These are phyloP conservation scores for Dalbergia cultrata DNA, from an alignment of 306 rosid species.

Conservation along the genomic window DNA sequence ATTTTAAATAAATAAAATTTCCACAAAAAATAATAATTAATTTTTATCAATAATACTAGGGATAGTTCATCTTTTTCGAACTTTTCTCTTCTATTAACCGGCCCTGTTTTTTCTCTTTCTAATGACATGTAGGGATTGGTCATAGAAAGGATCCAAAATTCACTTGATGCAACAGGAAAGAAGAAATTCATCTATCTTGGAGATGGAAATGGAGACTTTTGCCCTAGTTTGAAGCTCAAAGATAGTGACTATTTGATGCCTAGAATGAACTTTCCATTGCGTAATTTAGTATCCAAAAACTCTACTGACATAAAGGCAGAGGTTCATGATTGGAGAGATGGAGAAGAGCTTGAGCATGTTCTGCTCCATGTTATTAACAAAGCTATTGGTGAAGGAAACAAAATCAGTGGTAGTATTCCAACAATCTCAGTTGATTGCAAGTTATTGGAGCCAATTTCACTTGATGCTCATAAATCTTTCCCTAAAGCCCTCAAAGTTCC, in stretches of 20 bases:
- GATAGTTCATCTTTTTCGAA: background rate
- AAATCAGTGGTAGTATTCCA: background rate
- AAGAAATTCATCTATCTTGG: conserved; percentile 65
- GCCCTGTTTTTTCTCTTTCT: background rate
- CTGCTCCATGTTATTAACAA: conserved; percentile 49
- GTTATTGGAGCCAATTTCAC: conserved; percentile 40
- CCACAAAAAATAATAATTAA: background rate
- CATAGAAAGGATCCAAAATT: conserved; percentile 61
- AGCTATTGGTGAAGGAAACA: conserved; percentile 39
- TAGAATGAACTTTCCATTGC: conserved; percentile 58
- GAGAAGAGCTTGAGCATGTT: conserved; percentile 54
- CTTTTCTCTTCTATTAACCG: background rate
- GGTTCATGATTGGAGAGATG: conserved; percentile 66
- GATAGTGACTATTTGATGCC: conserved; percentile 66
- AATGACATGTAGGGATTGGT: conserved; percentile 56
- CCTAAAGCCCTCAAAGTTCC: conserved; percentile 48
- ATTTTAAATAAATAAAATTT: background rate
- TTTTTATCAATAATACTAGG: background rate
- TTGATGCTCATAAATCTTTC: conserved; percentile 38
- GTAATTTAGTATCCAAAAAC: conserved; percentile 60
- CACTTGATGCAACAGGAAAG: conserved; percentile 45
- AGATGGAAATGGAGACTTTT: conserved; percentile 75
- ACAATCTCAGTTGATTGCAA: conserved; percentile 51
- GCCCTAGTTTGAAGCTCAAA: conserved; percentile 73
- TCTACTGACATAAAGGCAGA: conserved; percentile 55